Base-by-base conservation (phyloP, 2,329 filamentous ascomycete species). In the Ascochyta lentis region DNA sequence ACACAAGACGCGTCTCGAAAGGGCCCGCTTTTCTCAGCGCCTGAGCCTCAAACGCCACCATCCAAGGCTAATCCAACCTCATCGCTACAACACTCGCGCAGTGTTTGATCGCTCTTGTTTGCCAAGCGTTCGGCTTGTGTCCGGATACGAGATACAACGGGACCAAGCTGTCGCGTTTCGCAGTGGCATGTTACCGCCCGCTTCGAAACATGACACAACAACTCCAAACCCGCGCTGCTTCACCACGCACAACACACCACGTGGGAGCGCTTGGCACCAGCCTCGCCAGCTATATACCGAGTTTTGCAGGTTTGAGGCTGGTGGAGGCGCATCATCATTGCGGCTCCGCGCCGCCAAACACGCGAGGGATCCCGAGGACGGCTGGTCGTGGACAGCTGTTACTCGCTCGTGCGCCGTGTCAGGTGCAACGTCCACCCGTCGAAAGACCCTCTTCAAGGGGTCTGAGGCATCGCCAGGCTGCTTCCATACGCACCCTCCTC, bases 151-250 rank as follows among this genome's bases (percentile, higher is more conserved):
- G 53, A 27, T 41, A 54, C 55, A 56, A 48, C 58, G 50, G 48
- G 42, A 39, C 15, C 37, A 26, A 50, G 54, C 48, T 52, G 56
- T 61, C 59, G 51, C 57, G 66, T 68, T 67, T 68, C 58, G 60
- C 33, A 27, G 45, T 61, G 59, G 49, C 64, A 54, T 62, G 56
- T 59, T 57, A 24, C 40, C 16, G 45, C 46, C 56, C 60, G 41
- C 44, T 68, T 67, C 66, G 66, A 68, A 68, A 68, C 65, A 56
- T 60, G 58, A 55, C 43, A 54, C 55, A 44, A 54, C 42, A 48
- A 43, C 43, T 40, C 57, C 61, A 67, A 67, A 68, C 66, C 33
- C 46, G 27, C 9, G 45, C 13, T 24, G 55, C 55, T 50, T 55
- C 54, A 39, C 37, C 44, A 35, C 35, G 33, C 37, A 43, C 15